Percentiles rank a stretch among this genome's conserved stretches.
These are phyloP conservation scores for Sphaerobolus stellatus DNA, from an alignment of 1,284 basidiomycete genomes.

Conservation along the genomic window DNA sequence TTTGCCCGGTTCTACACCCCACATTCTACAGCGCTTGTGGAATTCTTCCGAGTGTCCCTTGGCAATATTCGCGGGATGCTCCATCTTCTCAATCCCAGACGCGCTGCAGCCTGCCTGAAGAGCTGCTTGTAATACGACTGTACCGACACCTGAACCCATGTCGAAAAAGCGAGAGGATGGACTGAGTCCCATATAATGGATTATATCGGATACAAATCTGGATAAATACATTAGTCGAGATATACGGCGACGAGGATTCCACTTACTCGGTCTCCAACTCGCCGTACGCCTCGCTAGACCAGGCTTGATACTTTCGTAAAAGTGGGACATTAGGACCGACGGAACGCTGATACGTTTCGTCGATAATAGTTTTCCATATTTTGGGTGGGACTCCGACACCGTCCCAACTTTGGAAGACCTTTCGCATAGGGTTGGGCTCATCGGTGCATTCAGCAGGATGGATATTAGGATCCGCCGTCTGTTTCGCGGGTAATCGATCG, in stretches of 20 bases:
- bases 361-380: constrained; percentile 65
- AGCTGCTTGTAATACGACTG: constrained; percentile 73
- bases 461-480: constrained; percentile 4
- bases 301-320: constrained; percentile 68
- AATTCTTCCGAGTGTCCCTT: constrained; percentile 61
- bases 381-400: constrained; percentile 58
- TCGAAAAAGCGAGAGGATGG: constrained; percentile 68
- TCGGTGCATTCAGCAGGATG: constrained; percentile 48
- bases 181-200: constrained; percentile 54
- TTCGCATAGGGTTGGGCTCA: constrained; percentile 50
- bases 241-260: background rate
- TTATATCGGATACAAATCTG: constrained; percentile 63
- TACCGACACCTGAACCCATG: constrained; percentile 77
- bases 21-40: constrained; percentile 66
- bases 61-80: constrained; percentile 63
- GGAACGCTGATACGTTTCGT: constrained; percentile 77
- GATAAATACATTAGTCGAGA: constrained; percentile 39
- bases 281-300: constrained; percentile 74
- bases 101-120: constrained; percentile 72
- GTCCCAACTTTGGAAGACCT: constrained; percentile 48
- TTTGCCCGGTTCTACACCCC: constrained; percentile 66
- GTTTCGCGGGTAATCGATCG: constrained; percentile 1
- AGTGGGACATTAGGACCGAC: constrained; percentile 68
- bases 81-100: constrained; percentile 68
- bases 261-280: constrained; percentile 47